Conservation (phyloP, 2,329 filamentous ascomycete genomes). For the Trichoderma atrobrunneum region DNA sequence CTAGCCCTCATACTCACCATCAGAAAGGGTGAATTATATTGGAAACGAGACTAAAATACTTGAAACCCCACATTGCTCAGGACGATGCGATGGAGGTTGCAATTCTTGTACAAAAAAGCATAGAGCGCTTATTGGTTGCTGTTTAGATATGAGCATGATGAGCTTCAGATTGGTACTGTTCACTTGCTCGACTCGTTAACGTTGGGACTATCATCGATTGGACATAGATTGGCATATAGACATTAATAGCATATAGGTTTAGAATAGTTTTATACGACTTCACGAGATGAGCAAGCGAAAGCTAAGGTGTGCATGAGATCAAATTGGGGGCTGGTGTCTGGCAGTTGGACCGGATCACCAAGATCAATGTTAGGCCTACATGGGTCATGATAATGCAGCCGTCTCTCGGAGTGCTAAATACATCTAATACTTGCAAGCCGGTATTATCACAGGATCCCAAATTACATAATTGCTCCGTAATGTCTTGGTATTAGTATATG, state of each 20-base stretch:
- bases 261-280: not conserved
- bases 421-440: not conserved
- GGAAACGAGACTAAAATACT: not conserved
- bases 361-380: too few relatives aligned
- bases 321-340: not conserved
- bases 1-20: not conserved
- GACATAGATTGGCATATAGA: not conserved
- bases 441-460: not conserved
- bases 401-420: not conserved
- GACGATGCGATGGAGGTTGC: not conserved
- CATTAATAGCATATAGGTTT: not conserved
- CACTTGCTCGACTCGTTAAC: not conserved
- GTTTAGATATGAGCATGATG: not conserved
- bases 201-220: not conserved
- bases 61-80: not conserved
- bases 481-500: not conserved
- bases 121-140: not conserved
- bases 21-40: not conserved
- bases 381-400: not conserved
- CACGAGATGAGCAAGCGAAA: not conserved
- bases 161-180: not conserved
- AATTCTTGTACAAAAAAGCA: not conserved
- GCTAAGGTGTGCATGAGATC: not conserved
- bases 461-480: not conserved
- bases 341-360: not conserved